Percentiles rank a stretch among this genome's conserved stretches.
phyloP scores from a whole-genome alignment of 495 filamentous ascomycete species.

The Neurospora sp. region DNA sequence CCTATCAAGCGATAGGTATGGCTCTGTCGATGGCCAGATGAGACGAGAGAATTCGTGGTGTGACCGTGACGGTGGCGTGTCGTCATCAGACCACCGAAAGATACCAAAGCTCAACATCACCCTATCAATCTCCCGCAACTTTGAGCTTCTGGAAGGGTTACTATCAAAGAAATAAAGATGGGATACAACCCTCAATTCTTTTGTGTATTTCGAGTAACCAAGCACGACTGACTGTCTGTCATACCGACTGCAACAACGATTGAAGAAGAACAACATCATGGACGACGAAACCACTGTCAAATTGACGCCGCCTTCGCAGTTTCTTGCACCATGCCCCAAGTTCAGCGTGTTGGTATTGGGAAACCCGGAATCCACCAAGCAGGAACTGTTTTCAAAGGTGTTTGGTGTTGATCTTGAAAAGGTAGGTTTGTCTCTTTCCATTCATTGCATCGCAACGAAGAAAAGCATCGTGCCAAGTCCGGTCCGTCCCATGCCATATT shows the following conservation, averaged over 20 bases:
- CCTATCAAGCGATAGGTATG: background rate
- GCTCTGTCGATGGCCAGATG: background rate
- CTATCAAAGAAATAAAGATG: background rate
- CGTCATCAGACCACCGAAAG: conserved; percentile 14
- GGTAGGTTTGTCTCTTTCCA: background rate
- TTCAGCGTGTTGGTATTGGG: conserved; percentile 21
- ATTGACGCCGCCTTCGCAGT: conserved; percentile 12
- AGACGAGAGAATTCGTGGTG: background rate
- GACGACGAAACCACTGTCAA: background rate
- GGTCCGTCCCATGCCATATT: no score
- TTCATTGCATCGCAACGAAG: no score
- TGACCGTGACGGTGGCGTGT: conserved; percentile 10
- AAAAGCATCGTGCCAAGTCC: no score
- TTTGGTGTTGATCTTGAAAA: conserved; percentile 22
- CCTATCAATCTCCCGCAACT: background rate
- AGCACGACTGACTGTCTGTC: background rate
- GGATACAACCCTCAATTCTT: background rate
- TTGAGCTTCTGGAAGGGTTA: background rate
- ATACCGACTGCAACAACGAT: background rate
- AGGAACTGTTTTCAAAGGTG: conserved; percentile 17
- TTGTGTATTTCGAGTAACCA: background rate
- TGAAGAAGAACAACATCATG: background rate
- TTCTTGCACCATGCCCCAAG: conserved; percentile 16
- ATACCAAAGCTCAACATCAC: background rate
- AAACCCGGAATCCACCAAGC: conserved; percentile 22